Percentiles rank a stretch among this genome's conserved stretches.
These are phyloP conservation scores for Cladophialophora carrionii DNA, from an alignment of 2,329 filamentous ascomycete species.

Conservation along the genomic window DNA sequence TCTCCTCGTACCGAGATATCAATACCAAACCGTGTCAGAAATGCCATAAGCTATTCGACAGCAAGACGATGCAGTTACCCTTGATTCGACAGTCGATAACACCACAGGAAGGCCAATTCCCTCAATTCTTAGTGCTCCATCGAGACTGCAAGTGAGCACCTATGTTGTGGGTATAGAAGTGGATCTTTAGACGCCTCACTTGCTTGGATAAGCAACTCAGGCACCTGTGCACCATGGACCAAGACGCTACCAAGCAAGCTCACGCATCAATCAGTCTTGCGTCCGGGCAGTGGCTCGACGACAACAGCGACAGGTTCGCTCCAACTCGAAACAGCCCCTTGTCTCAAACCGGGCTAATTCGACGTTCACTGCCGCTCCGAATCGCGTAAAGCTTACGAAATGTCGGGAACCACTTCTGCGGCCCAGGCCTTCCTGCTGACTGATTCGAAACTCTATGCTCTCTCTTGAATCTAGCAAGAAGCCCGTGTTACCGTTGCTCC, in stretches of 20 bases:
- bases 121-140: slow-evolving; percentile 28
- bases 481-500: not conserved
- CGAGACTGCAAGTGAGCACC: slow-evolving; percentile 22
- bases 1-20: slow-evolving; percentile 48
- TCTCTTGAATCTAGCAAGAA: not conserved
- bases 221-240: not conserved
- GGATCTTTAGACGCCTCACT: not conserved
- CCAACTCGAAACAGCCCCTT: not conserved
- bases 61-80: slow-evolving; percentile 46
- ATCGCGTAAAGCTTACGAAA: not conserved
- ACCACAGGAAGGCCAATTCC: slow-evolving; percentile 27
- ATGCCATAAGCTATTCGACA: slow-evolving; percentile 46
- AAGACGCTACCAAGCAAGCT: not conserved
- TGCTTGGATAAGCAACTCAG: not conserved
- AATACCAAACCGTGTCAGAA: slow-evolving; percentile 47
- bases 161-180: not conserved
- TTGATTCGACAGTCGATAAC: slow-evolving; percentile 43
- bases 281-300: not conserved
- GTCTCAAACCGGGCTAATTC: not conserved
- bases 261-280: not conserved
- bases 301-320: not conserved
- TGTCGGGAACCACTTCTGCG: not conserved
- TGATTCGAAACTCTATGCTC: not conserved
- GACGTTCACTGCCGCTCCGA: not conserved
- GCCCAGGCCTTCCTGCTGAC: not conserved